A percentile compares a stretch with the other conserved stretches of the same genome.
These are phyloP conservation scores for Arthrobotrys sphaeroides DNA, from an alignment of 2,329 filamentous ascomycete species.

Conservation along the genomic window DNA sequence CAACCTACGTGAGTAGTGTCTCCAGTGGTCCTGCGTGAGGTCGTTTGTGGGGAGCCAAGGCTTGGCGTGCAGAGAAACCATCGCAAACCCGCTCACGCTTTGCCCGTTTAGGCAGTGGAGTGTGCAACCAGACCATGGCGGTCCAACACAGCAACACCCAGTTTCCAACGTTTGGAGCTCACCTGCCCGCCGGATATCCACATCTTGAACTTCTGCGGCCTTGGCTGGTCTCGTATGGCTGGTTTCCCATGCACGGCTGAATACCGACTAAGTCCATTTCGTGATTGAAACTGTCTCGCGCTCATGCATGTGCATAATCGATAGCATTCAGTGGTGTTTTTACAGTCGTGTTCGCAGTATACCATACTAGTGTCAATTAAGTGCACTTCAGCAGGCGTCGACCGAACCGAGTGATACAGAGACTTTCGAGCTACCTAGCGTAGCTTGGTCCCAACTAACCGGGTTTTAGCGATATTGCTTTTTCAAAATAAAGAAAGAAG, in stretches of 20 bases:
- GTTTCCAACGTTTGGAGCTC: conserved; percentile 18
- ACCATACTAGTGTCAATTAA: no score
- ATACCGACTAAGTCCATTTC: conserved; percentile 12
- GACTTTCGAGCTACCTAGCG: not conserved
- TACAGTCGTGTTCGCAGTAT: no score
- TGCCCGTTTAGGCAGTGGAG: conserved; percentile 6
- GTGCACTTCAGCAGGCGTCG: no score
- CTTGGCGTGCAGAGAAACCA: conserved; percentile 22
- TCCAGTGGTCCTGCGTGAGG: no score
- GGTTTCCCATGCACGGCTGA: not conserved
- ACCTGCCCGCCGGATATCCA: conserved; percentile 7
- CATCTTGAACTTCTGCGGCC: conserved; percentile 12
- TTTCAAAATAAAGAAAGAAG: no score
- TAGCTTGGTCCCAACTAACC: conserved; percentile 4
- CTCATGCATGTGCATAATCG: conserved; percentile 12
- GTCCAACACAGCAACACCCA: conserved; percentile 20
- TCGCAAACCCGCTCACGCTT: conserved; percentile 42
- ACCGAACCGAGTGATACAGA: not conserved
- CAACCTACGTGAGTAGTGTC: no score
- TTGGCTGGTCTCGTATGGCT: not conserved
- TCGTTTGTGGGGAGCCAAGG: conserved; percentile 25
- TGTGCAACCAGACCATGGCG: conserved; percentile 19
- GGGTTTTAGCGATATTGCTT: conserved; percentile 12
- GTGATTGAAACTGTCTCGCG: conserved; percentile 14
- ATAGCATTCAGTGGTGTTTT: not conserved